Base-by-base conservation (phyloP, 1,284 basidiomycete species). In the Tausonia pullulans region DNA sequence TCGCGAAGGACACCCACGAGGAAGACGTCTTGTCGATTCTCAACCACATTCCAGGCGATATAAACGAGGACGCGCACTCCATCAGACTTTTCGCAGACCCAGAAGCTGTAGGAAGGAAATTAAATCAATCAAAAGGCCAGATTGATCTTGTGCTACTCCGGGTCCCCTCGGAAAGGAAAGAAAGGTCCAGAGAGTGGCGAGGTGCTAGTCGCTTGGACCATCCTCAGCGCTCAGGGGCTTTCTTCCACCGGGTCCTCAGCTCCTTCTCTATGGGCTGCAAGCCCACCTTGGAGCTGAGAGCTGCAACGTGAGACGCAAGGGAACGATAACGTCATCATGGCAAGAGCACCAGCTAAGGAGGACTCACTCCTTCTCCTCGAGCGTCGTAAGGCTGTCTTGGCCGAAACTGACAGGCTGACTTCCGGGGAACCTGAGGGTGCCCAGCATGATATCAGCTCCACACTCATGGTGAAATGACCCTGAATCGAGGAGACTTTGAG, bases 31-130 rank as follows among this genome's bases (percentile, higher is more conserved):
- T 98, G 94, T 16, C 69, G 69, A 43, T 80, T 81, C 50, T 80
- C 80, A 39, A 71, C 68, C 8, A 80, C 76, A 39, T 81, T 79
- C 61, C 80, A 76, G 52, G 87, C 82, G 60, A 98, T 82, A 67
- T 96, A 80, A 58, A 98, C 83, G 54, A 98, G 80, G 45, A 98
- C 90, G 53, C 96, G 84, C 62, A 98, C 78, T 3, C 96, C 96
- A 73, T 99, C 96, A n/a, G 93, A 96, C 79, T 99, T 99, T 78
- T 99, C 96, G 78, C 93, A 97, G 44, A 99, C 95, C 95, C 95
- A 99, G 75, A 89, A 98, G 75, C 92, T 96, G 71, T 49, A 48
- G 49, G 60, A 16, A 59, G 39, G 27, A 6, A 61, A 8, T 7
- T 27, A n/a, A n/a, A 7, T 7, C 39, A 41, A 11, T 39, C 8